Evolutionary conservation across 345 rosid genomes (phyloP).

Genomic region (Heritiera littoralis): DNA sequence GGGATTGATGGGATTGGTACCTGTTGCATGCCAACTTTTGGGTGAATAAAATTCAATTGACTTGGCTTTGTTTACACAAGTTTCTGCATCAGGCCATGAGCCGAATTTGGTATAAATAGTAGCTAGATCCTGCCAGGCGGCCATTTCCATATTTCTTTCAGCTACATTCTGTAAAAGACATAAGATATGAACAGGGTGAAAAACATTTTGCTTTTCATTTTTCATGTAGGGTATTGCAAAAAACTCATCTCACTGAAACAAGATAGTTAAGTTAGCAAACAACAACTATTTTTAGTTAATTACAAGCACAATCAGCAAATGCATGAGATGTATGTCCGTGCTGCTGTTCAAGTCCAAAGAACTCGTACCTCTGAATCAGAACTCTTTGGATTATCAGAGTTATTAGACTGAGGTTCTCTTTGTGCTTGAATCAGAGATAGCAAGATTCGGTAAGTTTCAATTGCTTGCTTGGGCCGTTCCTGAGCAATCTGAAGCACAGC

Average conservation of each 20-base stretch:
- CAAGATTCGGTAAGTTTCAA: constrained; percentile 79
- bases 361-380: constrained; percentile 47
- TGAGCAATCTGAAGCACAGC: constrained; percentile 78
- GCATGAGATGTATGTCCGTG: background rate
- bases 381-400: constrained; percentile 29
- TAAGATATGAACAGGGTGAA: background rate
- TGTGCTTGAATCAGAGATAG: constrained; percentile 77
- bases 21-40: constrained; percentile 75
- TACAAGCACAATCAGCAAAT: background rate
- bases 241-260: background rate
- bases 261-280: background rate
- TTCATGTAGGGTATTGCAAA: background rate
- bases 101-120: constrained; percentile 61
- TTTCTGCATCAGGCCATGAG: constrained; percentile 69
- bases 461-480: constrained; percentile 82
- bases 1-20: constrained; percentile 31
- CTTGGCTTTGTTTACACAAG: constrained; percentile 74
- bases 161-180: constrained; percentile 43
- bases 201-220: background rate
- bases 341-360: background rate
- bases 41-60: constrained; percentile 64
- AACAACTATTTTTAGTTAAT: background rate
- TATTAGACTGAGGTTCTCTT: constrained; percentile 49
- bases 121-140: constrained; percentile 88
- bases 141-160: constrained; percentile 55